Base-by-base conservation (phyloP, 768 basidiomycete species). In the Termitomyces sp. region DNA sequence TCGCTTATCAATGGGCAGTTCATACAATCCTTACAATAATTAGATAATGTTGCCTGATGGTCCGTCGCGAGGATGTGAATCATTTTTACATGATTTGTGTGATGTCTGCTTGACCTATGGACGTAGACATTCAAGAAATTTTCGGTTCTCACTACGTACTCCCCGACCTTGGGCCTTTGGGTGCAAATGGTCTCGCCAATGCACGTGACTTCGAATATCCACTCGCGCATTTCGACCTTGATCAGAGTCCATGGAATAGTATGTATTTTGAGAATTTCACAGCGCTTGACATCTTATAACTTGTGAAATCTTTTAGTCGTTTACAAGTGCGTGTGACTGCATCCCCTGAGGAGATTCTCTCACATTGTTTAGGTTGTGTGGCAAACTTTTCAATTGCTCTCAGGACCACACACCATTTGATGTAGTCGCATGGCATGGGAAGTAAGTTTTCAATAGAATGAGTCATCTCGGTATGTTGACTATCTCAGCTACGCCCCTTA, bases 321-420 rank as follows among this genome's bases (percentile, higher is more conserved):
- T 32, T 80, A 82, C 71, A 80, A 81, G 75, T 78, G 57, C 54
- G 64, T 56, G 30, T n/a, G 15, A 2, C 8, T 11, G 8, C 24
- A 24, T 43, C 2, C 44, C 14, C 4, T 50, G 9, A 50, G n/a
- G 19, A 52, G 49, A 45, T 52, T 43, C 30, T 51, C 30, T 53
- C 26, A 21, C 38, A 5, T 10, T n/a, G 11, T 22, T 5, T 12
- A 84, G 81, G 68, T 74, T 86, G 28, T 71, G 75, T 51, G 83
- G 84, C 15, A 70, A 80, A 65, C 65, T 82, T 10, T 80, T 80
- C 63, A 65, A 68, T 22, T 82, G 81, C 59, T 67, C 70, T 40
- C 83, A 86, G 58, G 76, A 81, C 43, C 81, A 85, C 65, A 84
- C 85, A 1, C 85, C 85, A 0, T 87, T 87, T 65, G 85, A 87